Evolutionary conservation across 495 filamentous ascomycete genomes (phyloP).

Genomic region (Friedmanniomyces simplex): DNA sequence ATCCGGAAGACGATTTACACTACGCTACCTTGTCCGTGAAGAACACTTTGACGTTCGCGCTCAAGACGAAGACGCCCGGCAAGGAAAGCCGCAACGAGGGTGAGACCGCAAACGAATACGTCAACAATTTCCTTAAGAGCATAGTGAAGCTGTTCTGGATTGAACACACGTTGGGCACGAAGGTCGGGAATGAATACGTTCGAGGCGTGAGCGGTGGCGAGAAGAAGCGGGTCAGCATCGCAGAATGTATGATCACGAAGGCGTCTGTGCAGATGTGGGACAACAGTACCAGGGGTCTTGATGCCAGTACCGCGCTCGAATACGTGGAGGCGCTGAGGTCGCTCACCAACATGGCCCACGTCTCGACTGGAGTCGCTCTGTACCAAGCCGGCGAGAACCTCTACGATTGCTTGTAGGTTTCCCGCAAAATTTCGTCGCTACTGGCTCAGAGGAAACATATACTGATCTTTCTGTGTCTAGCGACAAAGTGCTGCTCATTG

Average conservation of each 20-base stretch:
- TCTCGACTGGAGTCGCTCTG: slow-evolving; percentile 52
- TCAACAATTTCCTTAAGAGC: slow-evolving; percentile 54
- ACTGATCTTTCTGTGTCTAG: too few species aligned
- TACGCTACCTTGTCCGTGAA: slow-evolving; percentile 46
- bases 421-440: too few species aligned
- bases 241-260: slow-evolving; percentile 57
- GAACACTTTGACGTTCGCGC: slow-evolving; percentile 59
- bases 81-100: slow-evolving; percentile 4
- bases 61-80: slow-evolving; percentile 57
- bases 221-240: slow-evolving; percentile 61
- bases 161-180: slow-evolving; percentile 55
- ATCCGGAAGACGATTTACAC: too few species aligned
- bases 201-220: slow-evolving; percentile 63
- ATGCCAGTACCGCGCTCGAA: slow-evolving; percentile 55
- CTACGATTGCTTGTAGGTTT: too few species aligned
- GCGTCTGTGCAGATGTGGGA: slow-evolving; percentile 59
- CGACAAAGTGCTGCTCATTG: slow-evolving; percentile 58
- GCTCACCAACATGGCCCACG: slow-evolving; percentile 50
- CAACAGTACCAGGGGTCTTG: slow-evolving; percentile 55
- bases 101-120: slow-evolving; percentile 53
- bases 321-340: slow-evolving; percentile 53
- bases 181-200: slow-evolving; percentile 55
- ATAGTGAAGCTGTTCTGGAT: slow-evolving; percentile 72
- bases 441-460: too few species aligned
- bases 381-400: slow-evolving; percentile 63